phyloP scores from a whole-genome alignment of 2,329 filamentous ascomycete species.

The Pseudogymnoascus pannorum region DNA sequence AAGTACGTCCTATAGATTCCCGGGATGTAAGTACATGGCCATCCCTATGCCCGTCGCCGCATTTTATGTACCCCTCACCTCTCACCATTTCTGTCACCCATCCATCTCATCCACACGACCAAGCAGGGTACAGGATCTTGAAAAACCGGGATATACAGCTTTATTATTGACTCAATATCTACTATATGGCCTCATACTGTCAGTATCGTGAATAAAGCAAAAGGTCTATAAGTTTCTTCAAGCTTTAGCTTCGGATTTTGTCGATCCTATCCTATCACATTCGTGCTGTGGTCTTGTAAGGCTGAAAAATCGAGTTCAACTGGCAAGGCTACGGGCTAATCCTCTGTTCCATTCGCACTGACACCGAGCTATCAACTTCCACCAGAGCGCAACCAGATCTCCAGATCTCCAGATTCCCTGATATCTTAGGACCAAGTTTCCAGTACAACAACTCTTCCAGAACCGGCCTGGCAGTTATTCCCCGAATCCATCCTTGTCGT shows the following conservation, averaged over 20 bases:
- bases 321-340: conserved; percentile 3
- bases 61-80: not conserved
- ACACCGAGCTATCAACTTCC: not conserved
- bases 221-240: not conserved
- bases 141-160: not conserved
- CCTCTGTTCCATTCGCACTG: not conserved
- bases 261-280: not conserved
- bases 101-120: not conserved
- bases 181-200: not conserved
- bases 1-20: not conserved
- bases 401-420: not conserved
- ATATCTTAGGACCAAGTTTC: not conserved
- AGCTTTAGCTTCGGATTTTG: not conserved
- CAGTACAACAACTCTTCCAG: not conserved
- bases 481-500: not conserved
- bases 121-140: not conserved
- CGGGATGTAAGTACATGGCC: not conserved
- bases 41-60: not conserved
- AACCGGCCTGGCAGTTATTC: not conserved
- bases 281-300: conserved; percentile 1
- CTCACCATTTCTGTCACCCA: not conserved
- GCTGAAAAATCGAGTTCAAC: conserved; percentile 6
- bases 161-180: not conserved
- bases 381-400: not conserved
- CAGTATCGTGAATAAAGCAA: not conserved